Conservation (phyloP, 1,284 basidiomycete genomes). For the Mycena citricolor region DNA sequence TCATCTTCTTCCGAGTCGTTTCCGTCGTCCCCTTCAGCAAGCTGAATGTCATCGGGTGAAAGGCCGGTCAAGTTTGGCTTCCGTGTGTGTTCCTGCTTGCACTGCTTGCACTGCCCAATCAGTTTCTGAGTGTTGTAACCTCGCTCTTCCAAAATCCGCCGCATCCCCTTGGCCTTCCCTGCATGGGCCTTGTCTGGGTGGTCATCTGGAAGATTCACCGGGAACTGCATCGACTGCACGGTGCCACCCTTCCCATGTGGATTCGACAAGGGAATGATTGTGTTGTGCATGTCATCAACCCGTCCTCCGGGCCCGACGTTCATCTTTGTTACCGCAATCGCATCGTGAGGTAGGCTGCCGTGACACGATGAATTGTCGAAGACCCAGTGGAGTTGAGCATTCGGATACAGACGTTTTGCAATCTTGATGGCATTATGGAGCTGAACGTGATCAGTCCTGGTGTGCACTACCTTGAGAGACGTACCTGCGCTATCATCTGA, state of each 20-base stretch:
- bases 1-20: no score
- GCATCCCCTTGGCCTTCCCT: slow-evolving; percentile 36
- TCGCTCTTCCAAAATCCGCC: slow-evolving; percentile 33
- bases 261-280: slow-evolving; percentile 6
- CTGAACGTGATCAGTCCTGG: neutral
- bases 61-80: no score
- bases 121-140: slow-evolving; percentile 28
- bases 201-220: slow-evolving; percentile 2
- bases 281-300: slow-evolving; percentile 9
- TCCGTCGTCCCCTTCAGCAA: no score
- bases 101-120: slow-evolving; percentile 29
- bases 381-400: slow-evolving; percentile 7
- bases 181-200: slow-evolving; percentile 8
- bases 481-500: slow-evolving; percentile 10
- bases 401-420: neutral
- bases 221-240: slow-evolving; percentile 3
- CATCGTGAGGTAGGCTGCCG: slow-evolving; percentile 7
- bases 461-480: no score
- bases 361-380: slow-evolving; percentile 14
- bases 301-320: no score
- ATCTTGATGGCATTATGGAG: neutral
- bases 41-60: no score
- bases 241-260: slow-evolving; percentile 6
- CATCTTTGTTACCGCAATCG: slow-evolving; percentile 5
- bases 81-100: no score